Evolutionary conservation across 768 basidiomycete species (phyloP), one percentile per base, ranked within the genome.

Genomic region (Psilocybe tampanensis): DNA sequence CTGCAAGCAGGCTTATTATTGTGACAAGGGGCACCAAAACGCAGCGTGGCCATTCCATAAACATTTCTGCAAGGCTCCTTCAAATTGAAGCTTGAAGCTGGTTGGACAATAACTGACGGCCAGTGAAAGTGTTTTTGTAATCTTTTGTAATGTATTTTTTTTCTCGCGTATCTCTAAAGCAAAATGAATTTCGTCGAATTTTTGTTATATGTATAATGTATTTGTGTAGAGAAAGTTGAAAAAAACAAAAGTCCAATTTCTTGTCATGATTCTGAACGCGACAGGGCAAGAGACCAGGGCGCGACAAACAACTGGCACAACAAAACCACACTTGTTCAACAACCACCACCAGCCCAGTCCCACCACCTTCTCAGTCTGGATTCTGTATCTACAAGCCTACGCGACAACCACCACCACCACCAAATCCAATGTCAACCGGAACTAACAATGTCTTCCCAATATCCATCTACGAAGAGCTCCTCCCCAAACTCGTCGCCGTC

Each of bases 401-500:
- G n/a, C n/a, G n/a, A n/a, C n/a, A n/a, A n/a, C n/a, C n/a, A 6
- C 24, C 44, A 15, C 9, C 22, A 45, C 1, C 9, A 18, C 22
- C 24, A 49, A 18, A 3, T 33, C 34, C 42, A 17, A 53, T 53
- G 52, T 42, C 51, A 9, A 34, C 58, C 26, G n/a, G n/a, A n/a
- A n/a, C n/a, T n/a, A n/a, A n/a, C n/a, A 62, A 58, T 43, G 55
- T 60, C 3, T 66, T 85, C 11, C 82, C 83, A 3, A 73, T 76
- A 24, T 69, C 67, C 3, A 72, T 83, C 41, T 90, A 86, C 64
- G 81, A 86, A 45, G 74, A 70, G 24, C 79, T 90, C 3, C 67
- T 90, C 7, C 70, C 77, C 0, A 88, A 88, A 64, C 77, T 91
- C 15, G 78, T 81, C n/a, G 64, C 75, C 2, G 78, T 90, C 24